Percentiles rank a stretch among this genome's conserved stretches.
These are phyloP conservation scores for Ulmus americana DNA, from an alignment of 331 rosid species.

Conservation along the genomic window DNA sequence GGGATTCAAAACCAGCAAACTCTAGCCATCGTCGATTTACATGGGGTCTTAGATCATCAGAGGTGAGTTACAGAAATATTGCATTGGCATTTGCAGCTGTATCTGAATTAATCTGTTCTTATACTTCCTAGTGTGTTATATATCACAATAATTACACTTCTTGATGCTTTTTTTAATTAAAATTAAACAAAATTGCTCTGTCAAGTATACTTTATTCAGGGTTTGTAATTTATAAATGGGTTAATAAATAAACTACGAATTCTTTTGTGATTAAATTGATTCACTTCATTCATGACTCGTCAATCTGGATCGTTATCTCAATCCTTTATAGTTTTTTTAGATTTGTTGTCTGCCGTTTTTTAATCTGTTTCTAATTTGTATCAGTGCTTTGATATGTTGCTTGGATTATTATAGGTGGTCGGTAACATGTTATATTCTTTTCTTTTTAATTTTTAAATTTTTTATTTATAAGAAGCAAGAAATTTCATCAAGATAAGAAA, in stretches of 20 bases:
- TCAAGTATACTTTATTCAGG: no score
- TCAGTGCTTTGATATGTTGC: neutral
- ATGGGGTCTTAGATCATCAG: constrained; percentile 91
- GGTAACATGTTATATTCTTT: neutral
- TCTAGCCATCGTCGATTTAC: constrained; percentile 82
- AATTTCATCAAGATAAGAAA: no score
- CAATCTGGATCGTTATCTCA: neutral
- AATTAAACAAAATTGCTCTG: no score
- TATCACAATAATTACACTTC: no score
- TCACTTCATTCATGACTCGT: neutral
- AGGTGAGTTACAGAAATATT: constrained; percentile 38
- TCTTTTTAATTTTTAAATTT: no score
- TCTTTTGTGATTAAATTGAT: neutral
- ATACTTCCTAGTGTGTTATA: neutral
- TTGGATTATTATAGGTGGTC: neutral
- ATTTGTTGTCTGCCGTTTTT: neutral
- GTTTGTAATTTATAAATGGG: no score
- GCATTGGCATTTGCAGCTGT: neutral
- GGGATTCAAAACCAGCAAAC: constrained; percentile 95
- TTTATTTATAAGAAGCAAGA: no score
- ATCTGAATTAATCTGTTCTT: no score
- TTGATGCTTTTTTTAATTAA: no score
- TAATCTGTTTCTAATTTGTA: neutral
- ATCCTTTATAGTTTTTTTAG: neutral
- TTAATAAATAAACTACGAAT: no score